Base-by-base conservation (phyloP, 331 rosid species). In the Arachis monticola region DNA sequence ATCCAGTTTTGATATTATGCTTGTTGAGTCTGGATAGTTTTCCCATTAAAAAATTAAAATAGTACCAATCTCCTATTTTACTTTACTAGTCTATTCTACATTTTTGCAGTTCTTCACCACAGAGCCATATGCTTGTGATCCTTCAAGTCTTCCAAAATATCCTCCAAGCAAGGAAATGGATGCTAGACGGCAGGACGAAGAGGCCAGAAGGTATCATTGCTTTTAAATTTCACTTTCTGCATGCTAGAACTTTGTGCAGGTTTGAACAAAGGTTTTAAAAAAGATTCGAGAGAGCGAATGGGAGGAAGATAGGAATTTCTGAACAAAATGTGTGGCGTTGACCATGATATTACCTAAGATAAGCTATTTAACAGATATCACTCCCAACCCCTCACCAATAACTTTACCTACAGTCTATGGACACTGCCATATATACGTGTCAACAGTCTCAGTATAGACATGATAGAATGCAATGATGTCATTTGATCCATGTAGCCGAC, bases 151-250 rank as follows among this genome's bases (percentile, higher is more conserved):
- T 72, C 99, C 99, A 46, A 84, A 95, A 79, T 95, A 92, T 80
- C 96, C 99, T 6, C 98, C 99, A 22, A 95, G 92, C 83, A 95
- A 95, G 85, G 99, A 95, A 87, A 92, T 95, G 63, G 99, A 95
- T 69, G 99, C 97, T 40, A 95, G 85, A 87, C 86, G 88, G 51
- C 90, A 96, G 53, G 99, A 95, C 44, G 97, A 95, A 32, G 98
- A 92, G 89, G 85, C 90, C 72, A 87, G 98, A 72, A 95, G 97
- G 98, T 95, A 81, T 22, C 13, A 60, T 64, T 74, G 60, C 80
- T 53, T 71, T 78, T 35, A 59, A 62, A 61, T 51, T 75, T 70
- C 17, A 35, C 73, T 69, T 84, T 84, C 47, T 69, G 52, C 52
- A 46, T 45, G 63, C 47, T 22, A 31, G 13, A 60, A 35, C 60